Conservation (phyloP, 108 stramenopile genomes). For the Nannochloropsis granulata region DNA sequence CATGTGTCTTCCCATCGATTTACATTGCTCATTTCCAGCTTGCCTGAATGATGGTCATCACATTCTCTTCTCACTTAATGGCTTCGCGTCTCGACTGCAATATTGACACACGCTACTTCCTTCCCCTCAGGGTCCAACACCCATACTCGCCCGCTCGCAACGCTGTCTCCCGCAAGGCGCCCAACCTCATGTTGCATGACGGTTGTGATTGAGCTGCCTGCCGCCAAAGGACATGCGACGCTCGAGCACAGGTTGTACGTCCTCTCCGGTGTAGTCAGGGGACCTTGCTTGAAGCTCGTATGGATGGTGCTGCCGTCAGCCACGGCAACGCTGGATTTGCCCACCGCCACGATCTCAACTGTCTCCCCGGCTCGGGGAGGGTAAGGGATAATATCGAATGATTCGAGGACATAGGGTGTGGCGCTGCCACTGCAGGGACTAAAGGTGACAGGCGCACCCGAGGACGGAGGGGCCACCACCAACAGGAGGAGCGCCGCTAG, state of each 20-base stretch:
- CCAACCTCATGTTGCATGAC: not conserved
- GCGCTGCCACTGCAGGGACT: not conserved
- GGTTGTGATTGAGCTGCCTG: not conserved
- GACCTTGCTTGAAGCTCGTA: not conserved
- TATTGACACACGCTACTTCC: not conserved
- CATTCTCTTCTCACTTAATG: no score
- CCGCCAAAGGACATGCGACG: not conserved
- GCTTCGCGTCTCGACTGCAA: not conserved
- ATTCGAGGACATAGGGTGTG: not conserved
- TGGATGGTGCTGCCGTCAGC: not conserved
- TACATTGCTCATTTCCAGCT: no score
- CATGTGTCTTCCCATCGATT: no score
- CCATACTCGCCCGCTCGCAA: not conserved
- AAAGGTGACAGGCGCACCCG: not conserved
- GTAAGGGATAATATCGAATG: not conserved
- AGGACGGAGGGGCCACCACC: no score
- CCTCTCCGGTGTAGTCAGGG: not conserved
- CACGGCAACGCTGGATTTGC: not conserved
- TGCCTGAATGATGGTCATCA: no score
- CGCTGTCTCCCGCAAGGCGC: not conserved
- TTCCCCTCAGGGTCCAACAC: not conserved
- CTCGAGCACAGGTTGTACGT: not conserved
- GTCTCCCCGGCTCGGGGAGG: not conserved
- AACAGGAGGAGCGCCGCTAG: no score
- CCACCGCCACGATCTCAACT: not conserved